These are phyloP conservation scores for Colletotrichum lentis DNA, from an alignment of 2,329 filamentous ascomycete species.

Conservation along the genomic window DNA sequence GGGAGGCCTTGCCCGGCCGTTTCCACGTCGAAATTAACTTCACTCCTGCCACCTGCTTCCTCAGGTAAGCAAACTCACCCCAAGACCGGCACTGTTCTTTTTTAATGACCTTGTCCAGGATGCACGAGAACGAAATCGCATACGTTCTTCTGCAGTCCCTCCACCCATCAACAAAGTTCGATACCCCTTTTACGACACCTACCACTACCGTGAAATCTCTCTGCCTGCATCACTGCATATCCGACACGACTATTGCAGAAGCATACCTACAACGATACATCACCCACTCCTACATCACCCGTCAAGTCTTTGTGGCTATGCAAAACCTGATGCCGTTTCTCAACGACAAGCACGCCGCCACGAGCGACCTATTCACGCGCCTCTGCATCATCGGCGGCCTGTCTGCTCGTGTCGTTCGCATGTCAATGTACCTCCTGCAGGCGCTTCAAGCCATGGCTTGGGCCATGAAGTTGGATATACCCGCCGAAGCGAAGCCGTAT, in stretches of 20 bases:
- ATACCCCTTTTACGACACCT: conserved; percentile 21
- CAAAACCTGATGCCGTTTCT: conserved; percentile 34
- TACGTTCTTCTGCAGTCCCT: conserved; percentile 27
- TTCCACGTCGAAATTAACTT: conserved; percentile 28
- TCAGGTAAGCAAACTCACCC: conserved; percentile 1
- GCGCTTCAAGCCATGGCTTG: conserved; percentile 35
- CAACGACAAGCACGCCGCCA: conserved; percentile 27
- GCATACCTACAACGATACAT: conserved; percentile 20
- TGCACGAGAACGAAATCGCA: conserved; percentile 35
- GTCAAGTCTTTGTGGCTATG: conserved; percentile 29
- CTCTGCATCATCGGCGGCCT: conserved; percentile 34
- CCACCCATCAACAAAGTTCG: conserved; percentile 18
- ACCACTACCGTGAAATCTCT: conserved; percentile 27
- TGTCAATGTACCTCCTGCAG: conserved; percentile 33
- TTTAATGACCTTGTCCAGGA: conserved; percentile 11
- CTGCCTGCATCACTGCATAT: conserved; percentile 28
- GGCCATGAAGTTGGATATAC: conserved; percentile 32
- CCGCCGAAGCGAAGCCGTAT: conserved; percentile 18
- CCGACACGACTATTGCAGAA: conserved; percentile 31
- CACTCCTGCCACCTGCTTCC: conserved; percentile 21
- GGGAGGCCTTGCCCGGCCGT: conserved; percentile 7
- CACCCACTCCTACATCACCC: conserved; percentile 26
- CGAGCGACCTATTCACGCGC: conserved; percentile 23
- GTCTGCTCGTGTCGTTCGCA: conserved; percentile 33
- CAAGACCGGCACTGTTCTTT: neutral